A percentile compares a stretch with the other conserved stretches of the same genome.
Conservation (phyloP, 2,329 filamentous ascomycete species). For the Xylaria sp. region DNA sequence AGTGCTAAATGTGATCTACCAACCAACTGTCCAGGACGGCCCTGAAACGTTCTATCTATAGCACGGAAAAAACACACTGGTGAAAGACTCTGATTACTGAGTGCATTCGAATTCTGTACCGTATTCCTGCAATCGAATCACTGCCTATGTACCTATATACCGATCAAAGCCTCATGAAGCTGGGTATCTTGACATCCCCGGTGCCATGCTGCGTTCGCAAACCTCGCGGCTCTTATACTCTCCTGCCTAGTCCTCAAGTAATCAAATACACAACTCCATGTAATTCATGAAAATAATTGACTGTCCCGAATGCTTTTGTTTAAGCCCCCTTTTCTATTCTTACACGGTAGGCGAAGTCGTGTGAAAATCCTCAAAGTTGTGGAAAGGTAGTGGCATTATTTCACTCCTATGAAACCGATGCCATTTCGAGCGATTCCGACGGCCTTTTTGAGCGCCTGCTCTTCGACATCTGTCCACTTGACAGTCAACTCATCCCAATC, state of each 20-base stretch:
- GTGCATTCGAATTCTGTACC: neutral
- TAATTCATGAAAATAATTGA: conserved; percentile 11
- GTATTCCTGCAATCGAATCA: conserved; percentile 3
- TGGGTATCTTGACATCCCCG: conserved; percentile 35
- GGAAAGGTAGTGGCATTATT: conserved; percentile 53
- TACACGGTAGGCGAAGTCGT: conserved; percentile 26
- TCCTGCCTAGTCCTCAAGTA: conserved; percentile 21
- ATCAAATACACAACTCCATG: conserved; percentile 11
- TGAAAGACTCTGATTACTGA: neutral
- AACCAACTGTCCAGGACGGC: neutral
- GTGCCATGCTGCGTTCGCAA: conserved; percentile 10
- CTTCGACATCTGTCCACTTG: conserved; percentile 74
- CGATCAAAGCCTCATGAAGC: conserved; percentile 25
- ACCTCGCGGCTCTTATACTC: conserved; percentile 27
- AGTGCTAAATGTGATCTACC: neutral
- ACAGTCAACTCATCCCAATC: conserved; percentile 76
- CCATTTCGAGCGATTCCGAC: conserved; percentile 68
- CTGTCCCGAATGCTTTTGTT: conserved; percentile 20
- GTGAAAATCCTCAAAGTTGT: conserved; percentile 1
- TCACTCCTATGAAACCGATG: conserved; percentile 73
- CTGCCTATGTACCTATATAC: conserved; percentile 20
- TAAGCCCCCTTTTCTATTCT: conserved; percentile 13
- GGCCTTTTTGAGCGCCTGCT: conserved; percentile 70
- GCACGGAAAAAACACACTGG: neutral
- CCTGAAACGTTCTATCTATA: conserved; percentile 9